These are phyloP conservation scores for Pyrenophora graminea DNA, from an alignment of 2,329 filamentous ascomycete species.

Conservation along the genomic window DNA sequence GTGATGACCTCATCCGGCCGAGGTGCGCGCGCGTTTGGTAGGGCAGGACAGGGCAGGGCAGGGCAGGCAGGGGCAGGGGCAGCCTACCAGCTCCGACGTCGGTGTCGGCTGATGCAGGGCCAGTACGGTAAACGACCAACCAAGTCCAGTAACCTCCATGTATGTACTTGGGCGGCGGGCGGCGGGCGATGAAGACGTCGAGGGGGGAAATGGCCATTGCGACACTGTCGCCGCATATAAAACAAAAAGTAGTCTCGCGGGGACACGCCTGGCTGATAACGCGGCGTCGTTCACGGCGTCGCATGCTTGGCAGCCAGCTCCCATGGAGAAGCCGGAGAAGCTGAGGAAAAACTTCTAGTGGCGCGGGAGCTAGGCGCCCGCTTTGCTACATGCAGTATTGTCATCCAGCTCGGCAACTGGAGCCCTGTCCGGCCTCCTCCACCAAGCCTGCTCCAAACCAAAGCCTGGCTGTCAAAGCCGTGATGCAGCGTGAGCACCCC, in stretches of 20 bases:
- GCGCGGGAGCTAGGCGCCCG: slow-evolving; percentile 27
- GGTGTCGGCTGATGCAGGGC: slow-evolving; percentile 8
- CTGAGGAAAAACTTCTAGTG: slow-evolving; percentile 16
- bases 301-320: neutral
- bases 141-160: no score
- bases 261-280: slow-evolving; percentile 5
- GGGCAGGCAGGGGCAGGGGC: no score
- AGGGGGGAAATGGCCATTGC: neutral
- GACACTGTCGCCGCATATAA: neutral
- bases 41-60: no score
- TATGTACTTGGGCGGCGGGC: no score
- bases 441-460: slow-evolving; percentile 18
- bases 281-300: neutral
- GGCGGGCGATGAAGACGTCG: neutral
- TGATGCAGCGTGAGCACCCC: slow-evolving; percentile 25
- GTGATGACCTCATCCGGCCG: slow-evolving; percentile 20
- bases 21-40: slow-evolving; percentile 2
- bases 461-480: slow-evolving; percentile 1
- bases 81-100: slow-evolving; percentile 24
- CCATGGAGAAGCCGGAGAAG: slow-evolving; percentile 45
- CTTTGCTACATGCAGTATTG: slow-evolving; percentile 14
- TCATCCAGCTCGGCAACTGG: slow-evolving; percentile 24
- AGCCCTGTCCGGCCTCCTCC: slow-evolving; percentile 23
- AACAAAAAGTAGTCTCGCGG: neutral
- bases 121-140: no score